Evolutionary conservation across 441 rosid species (phyloP).

Genomic region (Erodium moschatum): DNA sequence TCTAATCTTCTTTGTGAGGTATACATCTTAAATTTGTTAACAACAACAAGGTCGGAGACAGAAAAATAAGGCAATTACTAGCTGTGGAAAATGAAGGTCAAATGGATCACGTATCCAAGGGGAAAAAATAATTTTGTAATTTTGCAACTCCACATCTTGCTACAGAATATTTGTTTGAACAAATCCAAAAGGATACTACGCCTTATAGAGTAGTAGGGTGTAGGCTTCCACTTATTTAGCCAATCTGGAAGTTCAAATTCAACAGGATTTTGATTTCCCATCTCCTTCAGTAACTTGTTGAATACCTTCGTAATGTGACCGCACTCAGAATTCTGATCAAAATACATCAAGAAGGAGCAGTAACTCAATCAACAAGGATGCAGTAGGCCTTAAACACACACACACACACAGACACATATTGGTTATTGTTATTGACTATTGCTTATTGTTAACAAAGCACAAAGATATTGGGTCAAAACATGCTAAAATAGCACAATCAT

Average conservation of each 20-base stretch:
- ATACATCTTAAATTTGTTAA: slow-evolving; percentile 57
- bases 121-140: too few species aligned
- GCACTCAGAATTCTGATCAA: slow-evolving; percentile 42
- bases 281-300: slow-evolving; percentile 45
- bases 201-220: slow-evolving; percentile 52
- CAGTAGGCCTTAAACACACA: background rate
- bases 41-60: slow-evolving; percentile 18
- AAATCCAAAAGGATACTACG: slow-evolving; percentile 67
- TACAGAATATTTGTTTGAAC: background rate
- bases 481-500: background rate
- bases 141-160: background rate
- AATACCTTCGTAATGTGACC: slow-evolving; percentile 45
- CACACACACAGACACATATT: background rate
- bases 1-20: slow-evolving; percentile 68
- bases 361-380: background rate
- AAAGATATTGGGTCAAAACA: background rate
- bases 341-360: slow-evolving; percentile 12
- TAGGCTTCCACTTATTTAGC: slow-evolving; percentile 55
- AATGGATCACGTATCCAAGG: background rate
- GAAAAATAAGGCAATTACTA: slow-evolving; percentile 5
- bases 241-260: slow-evolving; percentile 88
- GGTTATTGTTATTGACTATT: background rate
- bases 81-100: background rate
- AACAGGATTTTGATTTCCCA: slow-evolving; percentile 37
- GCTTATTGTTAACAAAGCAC: background rate